Evolutionary conservation across 2,329 filamentous ascomycete species (phyloP), one percentile per base, ranked within the genome.

Genomic region (Alternaria novae-zelandiae): DNA sequence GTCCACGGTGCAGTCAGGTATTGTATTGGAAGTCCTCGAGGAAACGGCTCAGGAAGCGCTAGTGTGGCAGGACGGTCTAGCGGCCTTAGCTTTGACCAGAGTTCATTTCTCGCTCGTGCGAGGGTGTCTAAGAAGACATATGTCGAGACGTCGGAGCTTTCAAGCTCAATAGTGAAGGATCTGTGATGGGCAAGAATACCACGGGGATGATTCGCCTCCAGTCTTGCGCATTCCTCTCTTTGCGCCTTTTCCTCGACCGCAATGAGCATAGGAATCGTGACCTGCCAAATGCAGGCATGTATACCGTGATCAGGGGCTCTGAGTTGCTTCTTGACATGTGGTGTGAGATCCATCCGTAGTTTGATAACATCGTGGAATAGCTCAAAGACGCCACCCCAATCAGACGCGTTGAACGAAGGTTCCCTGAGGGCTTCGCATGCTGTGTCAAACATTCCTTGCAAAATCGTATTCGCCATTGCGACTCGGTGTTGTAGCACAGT

Each of bases 41-140:
- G 77, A 23, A 76, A 79, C 6, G 71, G 66, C 7, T 66, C 59
- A 1, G 74, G 74, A 2, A 82, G 65, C 2, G 67, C 57, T 2
- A 70, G 60, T 7, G 66, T 67, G n/a, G 68, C 69, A 12, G 78
- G 72, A 56, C 70, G 57, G 4, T 59, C 30, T 8, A 30, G 70
- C 5, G 67, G 60, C 41, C 80, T 73, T 46, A 75, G 49, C 6
- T 64, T 59, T 8, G 30, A 49, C 79, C 80, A 82, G 0, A 80
- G 51, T 6, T 69, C 47, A 53, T 82, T 65, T 50, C 79, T 73
- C 8, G 66, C 68, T 62, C 66, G 67, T 26, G 80, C 79, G 28
- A 82, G 67, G 21, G 77, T 66, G 49, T 82, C 78, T 2, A 81
- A 46, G 55, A 82, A 82, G 5, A 54, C 70, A 51, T 74, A 76